These are phyloP conservation scores for Ustilago sp. DNA, from an alignment of 1,284 basidiomycete genomes.

Conservation along the genomic window DNA sequence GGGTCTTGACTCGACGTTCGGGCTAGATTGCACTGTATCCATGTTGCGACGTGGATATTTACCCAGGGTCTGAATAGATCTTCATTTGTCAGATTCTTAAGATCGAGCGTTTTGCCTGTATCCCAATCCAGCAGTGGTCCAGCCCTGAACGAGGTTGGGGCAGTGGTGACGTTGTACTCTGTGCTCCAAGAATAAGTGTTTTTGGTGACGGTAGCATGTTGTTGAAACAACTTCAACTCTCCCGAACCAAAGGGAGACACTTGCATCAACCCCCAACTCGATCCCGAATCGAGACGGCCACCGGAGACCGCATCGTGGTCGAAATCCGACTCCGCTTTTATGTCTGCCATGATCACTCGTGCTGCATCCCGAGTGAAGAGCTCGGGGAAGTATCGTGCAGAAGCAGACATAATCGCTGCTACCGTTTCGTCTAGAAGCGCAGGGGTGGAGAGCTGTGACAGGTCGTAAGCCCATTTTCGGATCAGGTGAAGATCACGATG, in stretches of 20 bases:
- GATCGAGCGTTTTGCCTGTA: conserved; percentile 49
- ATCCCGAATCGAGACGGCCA: conserved; percentile 61
- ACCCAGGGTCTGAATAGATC: conserved; percentile 66
- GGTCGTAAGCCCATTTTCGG: conserved; percentile 62
- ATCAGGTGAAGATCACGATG: conserved; percentile 61
- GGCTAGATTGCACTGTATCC: conserved; percentile 65
- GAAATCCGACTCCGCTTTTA: conserved; percentile 67
- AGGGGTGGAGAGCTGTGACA: conserved; percentile 44
- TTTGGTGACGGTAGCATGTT: conserved; percentile 37
- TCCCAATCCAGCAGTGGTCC: conserved; percentile 60
- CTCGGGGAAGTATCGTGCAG: conserved; percentile 66
- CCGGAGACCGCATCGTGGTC: conserved; percentile 35
- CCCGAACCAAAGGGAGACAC: conserved; percentile 55
- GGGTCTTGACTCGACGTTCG: conserved; percentile 61
- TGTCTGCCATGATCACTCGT: conserved; percentile 64
- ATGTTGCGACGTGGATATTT: conserved; percentile 66
- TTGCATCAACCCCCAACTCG: conserved; percentile 63
- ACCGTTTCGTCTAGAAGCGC: conserved; percentile 61
- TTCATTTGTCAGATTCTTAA: conserved; percentile 34
- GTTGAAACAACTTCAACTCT: conserved; percentile 58
- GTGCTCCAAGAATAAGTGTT: conserved; percentile 58
- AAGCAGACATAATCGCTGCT: conserved; percentile 61
- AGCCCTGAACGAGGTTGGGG: conserved; percentile 8
- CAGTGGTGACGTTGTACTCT: conserved; percentile 33
- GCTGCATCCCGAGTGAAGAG: conserved; percentile 55